Evolutionary conservation across 345 rosid genomes (phyloP), one percentile per base, ranked within the genome.

Genomic region (Rhodamnia rubescens): DNA sequence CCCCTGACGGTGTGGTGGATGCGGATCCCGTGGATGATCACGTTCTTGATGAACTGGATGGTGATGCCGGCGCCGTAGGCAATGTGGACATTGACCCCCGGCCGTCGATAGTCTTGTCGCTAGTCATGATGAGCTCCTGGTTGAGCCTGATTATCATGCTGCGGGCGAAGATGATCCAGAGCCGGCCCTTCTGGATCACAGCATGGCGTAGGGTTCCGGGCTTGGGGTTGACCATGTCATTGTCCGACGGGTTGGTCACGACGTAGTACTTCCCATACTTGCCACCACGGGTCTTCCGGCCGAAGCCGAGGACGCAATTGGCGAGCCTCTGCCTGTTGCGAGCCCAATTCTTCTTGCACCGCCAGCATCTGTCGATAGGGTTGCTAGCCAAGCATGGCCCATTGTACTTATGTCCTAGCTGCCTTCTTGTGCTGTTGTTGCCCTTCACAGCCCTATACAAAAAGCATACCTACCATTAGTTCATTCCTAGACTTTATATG

Each of bases 331-430:
- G 87, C 58, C 98, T 91, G 83, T 93, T 87, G 13, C 80, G 61
- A 7, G 89, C 92, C 98, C 99, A 96, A 18, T 93, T 87, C 5
- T 87, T 53, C 84, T 92, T 88, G 85, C 99, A 96, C 74, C 99
- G 91, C 98, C 97, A 96, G 82, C 99, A 95, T 83, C 91, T 86
- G 85, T 96, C 98, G 11, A 96, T 95, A 0, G 99, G 99, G 90
- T 96, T 96, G 47, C 93, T 89, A 53, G 96, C 97, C 57, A 57
- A 11, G 89, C 99, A 96, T 21, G 91, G 90, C 9, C 95, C 94
- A 2, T 1, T 40, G 27, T 7, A 54, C 86, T 50, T 85, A 47
- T 47, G 50, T 74, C 29, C 82, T 83, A 93, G 21, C 16, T 18
- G 69, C 85, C 99, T 92, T 74, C 98, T 94, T 0, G 95, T 90